A percentile compares a stretch with the other conserved stretches of the same genome.
Evolutionary conservation across 192 early-diverging fungal species (phyloP).

Genomic region (Rhizophagus sp.): DNA sequence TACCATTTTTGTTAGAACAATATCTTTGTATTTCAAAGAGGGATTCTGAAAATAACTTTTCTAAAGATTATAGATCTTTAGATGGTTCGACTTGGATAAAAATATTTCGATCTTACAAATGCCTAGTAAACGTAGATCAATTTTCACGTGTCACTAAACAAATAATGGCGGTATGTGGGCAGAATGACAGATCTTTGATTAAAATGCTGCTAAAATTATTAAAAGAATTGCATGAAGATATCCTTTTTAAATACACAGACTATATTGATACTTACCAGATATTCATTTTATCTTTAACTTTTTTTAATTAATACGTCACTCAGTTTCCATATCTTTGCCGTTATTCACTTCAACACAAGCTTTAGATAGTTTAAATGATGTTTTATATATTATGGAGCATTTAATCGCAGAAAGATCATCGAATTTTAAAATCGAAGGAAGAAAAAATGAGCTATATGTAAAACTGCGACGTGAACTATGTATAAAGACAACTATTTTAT

Average conservation of each 20-base stretch:
- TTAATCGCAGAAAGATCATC: neutral
- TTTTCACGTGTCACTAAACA: neutral
- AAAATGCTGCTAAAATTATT: neutral
- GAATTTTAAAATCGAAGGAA: neutral
- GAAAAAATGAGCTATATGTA: neutral
- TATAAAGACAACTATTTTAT: neutral
- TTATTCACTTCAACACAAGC: neutral
- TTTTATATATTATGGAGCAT: neutral
- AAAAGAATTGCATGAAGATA: neutral
- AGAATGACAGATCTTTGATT: neutral
- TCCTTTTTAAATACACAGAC: neutral
- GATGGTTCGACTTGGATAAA: neutral
- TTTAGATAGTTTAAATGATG: neutral
- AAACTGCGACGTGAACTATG: neutral
- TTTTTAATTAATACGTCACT: neutral
- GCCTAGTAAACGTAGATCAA: neutral
- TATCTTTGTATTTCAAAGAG: neutral
- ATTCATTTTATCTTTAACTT: neutral
- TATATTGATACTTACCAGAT: neutral
- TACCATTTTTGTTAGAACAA: conserved; percentile 6
- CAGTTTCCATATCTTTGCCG: neutral
- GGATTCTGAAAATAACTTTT: neutral
- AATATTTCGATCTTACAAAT: neutral
- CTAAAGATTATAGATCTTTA: neutral
- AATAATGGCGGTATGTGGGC: neutral